Percentiles rank a stretch among this genome's conserved stretches.
Evolutionary conservation across 495 filamentous ascomycete species (phyloP).

Genomic region (Talaromyces nanjingensis): DNA sequence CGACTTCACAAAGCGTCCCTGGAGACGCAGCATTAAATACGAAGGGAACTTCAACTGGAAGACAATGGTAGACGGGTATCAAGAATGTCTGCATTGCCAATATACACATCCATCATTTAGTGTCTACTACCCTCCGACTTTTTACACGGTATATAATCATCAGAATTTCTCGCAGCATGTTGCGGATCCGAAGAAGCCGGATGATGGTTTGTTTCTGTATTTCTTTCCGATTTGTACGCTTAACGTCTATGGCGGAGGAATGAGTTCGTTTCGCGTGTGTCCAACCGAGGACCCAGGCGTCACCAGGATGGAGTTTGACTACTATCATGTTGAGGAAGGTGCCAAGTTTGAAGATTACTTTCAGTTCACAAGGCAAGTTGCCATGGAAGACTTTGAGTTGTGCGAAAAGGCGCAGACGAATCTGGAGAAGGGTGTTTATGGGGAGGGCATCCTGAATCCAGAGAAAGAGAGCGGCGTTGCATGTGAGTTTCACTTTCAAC

Average conservation of each 20-base stretch:
- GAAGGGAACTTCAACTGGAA: constrained; percentile 59
- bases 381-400: constrained; percentile 53
- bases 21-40: constrained; percentile 50
- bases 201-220: constrained; percentile 52
- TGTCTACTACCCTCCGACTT: constrained; percentile 51
- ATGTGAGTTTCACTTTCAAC: constrained; percentile 27
- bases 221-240: constrained; percentile 58
- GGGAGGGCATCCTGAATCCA: constrained; percentile 53
- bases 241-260: constrained; percentile 55
- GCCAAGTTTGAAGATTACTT: constrained; percentile 55
- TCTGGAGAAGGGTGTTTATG: constrained; percentile 47
- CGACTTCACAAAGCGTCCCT: constrained; percentile 50
- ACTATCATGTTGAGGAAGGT: constrained; percentile 46
- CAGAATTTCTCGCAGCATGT: constrained; percentile 53
- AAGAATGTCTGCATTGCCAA: constrained; percentile 58
- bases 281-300: constrained; percentile 45
- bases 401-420: constrained; percentile 54
- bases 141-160: constrained; percentile 50
- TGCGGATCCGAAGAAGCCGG: constrained; percentile 47
- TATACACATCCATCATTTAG: constrained; percentile 58
- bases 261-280: constrained; percentile 53
- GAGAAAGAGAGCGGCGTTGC: constrained; percentile 51
- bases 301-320: constrained; percentile 58
- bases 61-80: constrained; percentile 59
- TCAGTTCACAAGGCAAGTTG: constrained; percentile 54